A percentile compares a stretch with the other conserved stretches of the same genome.
These are phyloP conservation scores for Chenopodium suecicum DNA, from an alignment of 148 eudicot species.

Conservation along the genomic window DNA sequence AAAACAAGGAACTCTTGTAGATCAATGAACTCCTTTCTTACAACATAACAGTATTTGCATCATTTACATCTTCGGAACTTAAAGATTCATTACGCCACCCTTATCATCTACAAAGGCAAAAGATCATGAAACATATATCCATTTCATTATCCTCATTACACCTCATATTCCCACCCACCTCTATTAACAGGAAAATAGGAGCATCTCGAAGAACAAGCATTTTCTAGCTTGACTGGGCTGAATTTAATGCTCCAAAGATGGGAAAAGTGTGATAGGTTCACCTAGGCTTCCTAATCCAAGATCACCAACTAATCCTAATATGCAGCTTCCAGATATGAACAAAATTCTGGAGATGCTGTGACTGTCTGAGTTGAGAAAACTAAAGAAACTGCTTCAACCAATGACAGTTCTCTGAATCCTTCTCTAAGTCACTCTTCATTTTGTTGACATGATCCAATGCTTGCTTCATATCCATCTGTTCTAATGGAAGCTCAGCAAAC, in stretches of 20 bases:
- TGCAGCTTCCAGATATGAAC: conserved; percentile 21
- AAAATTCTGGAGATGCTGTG: conserved; percentile 25
- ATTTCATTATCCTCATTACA: neutral
- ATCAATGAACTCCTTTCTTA: neutral
- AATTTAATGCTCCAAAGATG: conserved; percentile 9
- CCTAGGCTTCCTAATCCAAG: neutral
- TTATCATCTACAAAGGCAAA: conserved; percentile 13
- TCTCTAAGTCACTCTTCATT: conserved; percentile 61
- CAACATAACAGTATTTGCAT: conserved; percentile 2
- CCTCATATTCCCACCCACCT: conserved; percentile 4
- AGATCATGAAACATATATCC: neutral
- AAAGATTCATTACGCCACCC: conserved; percentile 15
- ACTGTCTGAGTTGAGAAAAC: conserved; percentile 4
- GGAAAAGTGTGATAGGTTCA: conserved; percentile 3
- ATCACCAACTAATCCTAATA: neutral
- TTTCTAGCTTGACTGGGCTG: neutral
- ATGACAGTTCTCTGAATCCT: conserved; percentile 54
- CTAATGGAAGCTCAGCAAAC: conserved; percentile 81
- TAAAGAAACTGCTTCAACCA: conserved; percentile 92
- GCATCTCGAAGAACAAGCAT: neutral
- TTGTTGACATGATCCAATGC: conserved; percentile 54
- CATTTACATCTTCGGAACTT: neutral
- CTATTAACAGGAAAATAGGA: neutral
- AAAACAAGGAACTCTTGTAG: neutral
- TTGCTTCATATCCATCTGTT: conserved; percentile 68